These are phyloP conservation scores for Mediolabrus comicus DNA, from an alignment of 108 stramenopile species.

Conservation along the genomic window DNA sequence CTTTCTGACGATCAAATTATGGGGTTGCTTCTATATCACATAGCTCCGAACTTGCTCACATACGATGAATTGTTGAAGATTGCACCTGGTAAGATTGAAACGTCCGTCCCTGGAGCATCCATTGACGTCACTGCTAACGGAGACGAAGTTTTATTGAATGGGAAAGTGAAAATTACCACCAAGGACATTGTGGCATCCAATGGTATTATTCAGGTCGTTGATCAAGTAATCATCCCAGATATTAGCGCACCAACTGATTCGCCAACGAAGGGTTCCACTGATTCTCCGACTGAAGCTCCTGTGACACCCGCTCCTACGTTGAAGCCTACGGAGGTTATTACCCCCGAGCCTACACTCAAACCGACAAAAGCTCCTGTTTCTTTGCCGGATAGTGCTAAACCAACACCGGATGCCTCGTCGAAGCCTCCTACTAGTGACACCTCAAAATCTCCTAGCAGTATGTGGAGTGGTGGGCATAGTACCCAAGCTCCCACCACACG, in stretches of 20 bases:
- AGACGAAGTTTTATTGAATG: background rate
- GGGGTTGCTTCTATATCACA: background rate
- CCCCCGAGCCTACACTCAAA: background rate
- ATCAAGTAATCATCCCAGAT: conserved; percentile 29
- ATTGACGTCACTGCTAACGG: background rate
- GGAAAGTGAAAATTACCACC: background rate
- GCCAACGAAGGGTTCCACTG: too few species aligned
- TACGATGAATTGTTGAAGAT: background rate
- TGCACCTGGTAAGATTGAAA: background rate
- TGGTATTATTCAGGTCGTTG: conserved; percentile 51
- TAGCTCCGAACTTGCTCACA: background rate
- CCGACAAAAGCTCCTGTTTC: too few species aligned
- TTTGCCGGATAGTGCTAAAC: too few species aligned
- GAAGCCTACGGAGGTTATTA: background rate
- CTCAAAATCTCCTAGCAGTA: background rate
- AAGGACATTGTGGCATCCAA: conserved; percentile 44
- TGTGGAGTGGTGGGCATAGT: background rate
- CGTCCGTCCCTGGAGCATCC: background rate
- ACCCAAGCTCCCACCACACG: background rate
- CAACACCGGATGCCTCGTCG: background rate
- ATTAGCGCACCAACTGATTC: background rate
- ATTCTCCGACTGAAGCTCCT: background rate
- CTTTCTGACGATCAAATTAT: background rate
- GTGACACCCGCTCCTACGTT: background rate
- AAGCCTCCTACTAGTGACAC: background rate